Base-by-base conservation (phyloP, 306 rosid genomes). In the Purshia tridentata region DNA sequence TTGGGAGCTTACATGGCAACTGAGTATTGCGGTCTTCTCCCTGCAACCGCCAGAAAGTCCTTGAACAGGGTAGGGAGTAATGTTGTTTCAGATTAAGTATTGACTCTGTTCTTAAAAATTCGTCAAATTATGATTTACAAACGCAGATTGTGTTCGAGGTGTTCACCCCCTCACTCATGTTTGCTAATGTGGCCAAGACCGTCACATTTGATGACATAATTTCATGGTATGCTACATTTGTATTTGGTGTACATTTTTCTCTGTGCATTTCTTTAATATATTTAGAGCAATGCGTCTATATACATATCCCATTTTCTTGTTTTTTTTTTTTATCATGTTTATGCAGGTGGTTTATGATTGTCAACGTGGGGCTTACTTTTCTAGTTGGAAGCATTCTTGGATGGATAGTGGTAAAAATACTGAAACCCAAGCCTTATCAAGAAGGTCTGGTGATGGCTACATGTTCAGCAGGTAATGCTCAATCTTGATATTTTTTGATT, bases 331-430 rank as follows among this genome's bases (percentile, higher is more conserved):
- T 45, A 45, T 54, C n/a, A 9, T 29, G 35, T 67, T 73, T 7
- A 23, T 18, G 46, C 54, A 95, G 99, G 99, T 95, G 99, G 99
- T 95, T 88, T 74, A 95, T 95, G 99, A 90, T 97, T 0, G 72
- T 90, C 14, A 91, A 95, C 16, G 83, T 86, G 70, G 96, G 74
- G 16, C 83, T 95, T 46, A 91, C 98, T 60, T 95, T 91, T 85
- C 19, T 86, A 18, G 46, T 91, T 47, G 99, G 99, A 79, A 91
- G 96, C 42, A 76, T 88, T 55, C 68, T 88, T 13, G 99, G 98
- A 63, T 91, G 98, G 96, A 66, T 91, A 11, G 71, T 88, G 58
- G 96, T 88, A 4, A 95, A 91, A 78, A 53, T 87, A 51, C 49
- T 90, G 23, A 89, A 71, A 80, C 99, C 98, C 8, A 86, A 90